Conservation (phyloP, 2,329 filamentous ascomycete species). For the Periglandula ipomoeae region DNA sequence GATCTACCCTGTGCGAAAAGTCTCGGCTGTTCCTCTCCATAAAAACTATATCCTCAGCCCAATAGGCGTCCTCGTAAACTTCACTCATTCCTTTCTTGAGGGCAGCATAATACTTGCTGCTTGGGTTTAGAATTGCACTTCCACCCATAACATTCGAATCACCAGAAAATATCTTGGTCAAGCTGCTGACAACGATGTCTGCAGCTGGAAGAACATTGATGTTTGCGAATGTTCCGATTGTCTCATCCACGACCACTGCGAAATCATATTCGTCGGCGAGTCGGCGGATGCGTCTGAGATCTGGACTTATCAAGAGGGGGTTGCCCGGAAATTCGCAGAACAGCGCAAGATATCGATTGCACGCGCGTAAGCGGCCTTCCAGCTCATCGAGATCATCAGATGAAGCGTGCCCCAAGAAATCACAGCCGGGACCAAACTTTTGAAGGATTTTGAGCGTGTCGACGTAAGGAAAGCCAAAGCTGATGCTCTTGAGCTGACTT, state of each 20-base stretch:
- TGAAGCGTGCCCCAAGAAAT: conserved; percentile 80
- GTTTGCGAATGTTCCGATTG: conserved; percentile 93
- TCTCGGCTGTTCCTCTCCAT: conserved; percentile 95
- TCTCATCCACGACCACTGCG: conserved; percentile 87
- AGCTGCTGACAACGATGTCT: conserved; percentile 85
- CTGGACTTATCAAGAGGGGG: conserved; percentile 75
- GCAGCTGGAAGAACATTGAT: conserved; percentile 84
- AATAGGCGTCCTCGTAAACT: conserved; percentile 82
- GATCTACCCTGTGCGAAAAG: conserved; percentile 71
- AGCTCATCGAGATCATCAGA: conserved; percentile 74
- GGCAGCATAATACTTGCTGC: conserved; percentile 57
- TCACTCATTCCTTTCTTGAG: conserved; percentile 58
- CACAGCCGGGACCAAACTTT: conserved; percentile 84
- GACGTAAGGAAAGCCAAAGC: conserved; percentile 95
- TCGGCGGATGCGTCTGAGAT: conserved; percentile 69
- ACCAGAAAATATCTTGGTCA: conserved; percentile 96
- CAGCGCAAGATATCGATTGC: conserved; percentile 70
- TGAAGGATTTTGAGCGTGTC: conserved; percentile 92
- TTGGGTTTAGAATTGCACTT: conserved; percentile 54
- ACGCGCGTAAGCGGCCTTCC: conserved; percentile 57
- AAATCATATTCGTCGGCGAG: conserved; percentile 82
- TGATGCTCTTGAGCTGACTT: conserved; percentile 65
- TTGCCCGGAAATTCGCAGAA: conserved; percentile 97
- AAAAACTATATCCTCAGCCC: conserved; percentile 89
- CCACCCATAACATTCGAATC: conserved; percentile 99